Evolutionary conservation across 371 early-diverging fungal genomes (phyloP).

Genomic region (Saksenaea oblongispora): DNA sequence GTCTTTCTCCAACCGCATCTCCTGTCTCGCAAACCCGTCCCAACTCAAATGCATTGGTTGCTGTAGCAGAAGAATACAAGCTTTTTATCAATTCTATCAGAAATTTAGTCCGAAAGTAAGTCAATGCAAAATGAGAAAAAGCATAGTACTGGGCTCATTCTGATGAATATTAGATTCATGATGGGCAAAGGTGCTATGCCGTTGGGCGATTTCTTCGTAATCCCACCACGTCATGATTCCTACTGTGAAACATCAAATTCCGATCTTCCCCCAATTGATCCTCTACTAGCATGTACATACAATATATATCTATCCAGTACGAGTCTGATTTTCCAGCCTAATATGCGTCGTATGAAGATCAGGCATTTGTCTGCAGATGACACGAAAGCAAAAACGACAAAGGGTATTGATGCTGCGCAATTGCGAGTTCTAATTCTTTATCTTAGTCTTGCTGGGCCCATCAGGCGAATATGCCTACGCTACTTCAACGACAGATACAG

Average conservation of each 20-base stretch:
- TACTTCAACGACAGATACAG: constrained; percentile 7
- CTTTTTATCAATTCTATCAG: constrained; percentile 38
- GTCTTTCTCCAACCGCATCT: constrained; percentile 35
- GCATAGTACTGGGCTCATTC: not conserved
- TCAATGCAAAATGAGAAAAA: not conserved
- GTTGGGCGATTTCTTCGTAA: constrained; percentile 44
- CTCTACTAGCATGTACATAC: constrained; percentile 28
- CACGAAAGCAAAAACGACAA: constrained; percentile 20
- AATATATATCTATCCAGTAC: constrained; percentile 42
- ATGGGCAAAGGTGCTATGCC: constrained; percentile 34
- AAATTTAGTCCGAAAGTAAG: constrained; percentile 41
- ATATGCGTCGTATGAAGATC: constrained; percentile 34
- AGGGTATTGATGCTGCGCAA: constrained; percentile 15
- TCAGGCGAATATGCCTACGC: constrained; percentile 32
- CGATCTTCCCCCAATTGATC: not conserved
- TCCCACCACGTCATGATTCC: constrained; percentile 9
- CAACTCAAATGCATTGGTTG: constrained; percentile 26
- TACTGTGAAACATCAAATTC: not conserved
- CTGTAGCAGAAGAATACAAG: constrained; percentile 43
- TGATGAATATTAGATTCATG: constrained; percentile 27
- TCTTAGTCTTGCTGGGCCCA: constrained; percentile 37
- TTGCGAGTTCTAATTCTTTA: not conserved
- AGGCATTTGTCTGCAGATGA: constrained; percentile 20
- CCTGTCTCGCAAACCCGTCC: constrained; percentile 18
- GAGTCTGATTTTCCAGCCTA: constrained; percentile 44